Conservation (phyloP, 768 basidiomycete genomes). For the Suillus hirtellus region DNA sequence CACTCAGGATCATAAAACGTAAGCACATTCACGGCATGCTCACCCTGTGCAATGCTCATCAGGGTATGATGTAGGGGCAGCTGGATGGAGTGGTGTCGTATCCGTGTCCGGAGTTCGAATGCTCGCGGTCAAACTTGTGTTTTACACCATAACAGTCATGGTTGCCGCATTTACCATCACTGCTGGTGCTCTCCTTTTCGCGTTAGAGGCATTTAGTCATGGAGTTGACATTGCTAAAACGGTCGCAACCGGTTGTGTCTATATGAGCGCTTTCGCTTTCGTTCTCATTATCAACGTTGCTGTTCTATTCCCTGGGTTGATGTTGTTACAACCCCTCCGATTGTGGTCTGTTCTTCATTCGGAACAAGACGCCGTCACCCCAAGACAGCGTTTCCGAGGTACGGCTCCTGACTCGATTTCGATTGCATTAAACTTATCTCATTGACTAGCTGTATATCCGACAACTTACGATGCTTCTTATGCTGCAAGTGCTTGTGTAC, state of each 20-base stretch:
- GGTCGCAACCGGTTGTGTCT: slow-evolving; percentile 70
- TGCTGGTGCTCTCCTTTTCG: slow-evolving; percentile 70
- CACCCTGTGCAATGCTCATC: neutral
- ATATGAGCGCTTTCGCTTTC: slow-evolving; percentile 63
- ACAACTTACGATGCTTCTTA: slow-evolving; percentile 68
- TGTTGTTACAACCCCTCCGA: slow-evolving; percentile 70
- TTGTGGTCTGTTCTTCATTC: slow-evolving; percentile 57
- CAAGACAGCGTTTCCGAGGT: slow-evolving; percentile 80
- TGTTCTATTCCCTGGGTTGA: slow-evolving; percentile 67
- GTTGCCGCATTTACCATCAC: slow-evolving; percentile 62
- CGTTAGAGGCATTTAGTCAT: slow-evolving; percentile 56
- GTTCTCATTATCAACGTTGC: slow-evolving; percentile 63
- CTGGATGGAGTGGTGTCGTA: slow-evolving; percentile 53
- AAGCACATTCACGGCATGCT: slow-evolving; percentile 27
- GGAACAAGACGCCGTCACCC: slow-evolving; percentile 65
- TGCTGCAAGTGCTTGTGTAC: slow-evolving; percentile 62
- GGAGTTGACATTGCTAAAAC: slow-evolving; percentile 39
- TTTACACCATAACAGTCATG: slow-evolving; percentile 55
- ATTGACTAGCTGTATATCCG: slow-evolving; percentile 63
- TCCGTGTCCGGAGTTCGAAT: slow-evolving; percentile 66
- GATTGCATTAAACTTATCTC: slow-evolving; percentile 5
- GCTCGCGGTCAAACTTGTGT: slow-evolving; percentile 59
- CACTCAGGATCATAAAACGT: slow-evolving; percentile 58
- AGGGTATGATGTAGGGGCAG: slow-evolving; percentile 42
- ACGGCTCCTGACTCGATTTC: slow-evolving; percentile 22